Evolutionary conservation across 2,329 filamentous ascomycete species (phyloP).

Genomic region (Ophiostoma sp.): DNA sequence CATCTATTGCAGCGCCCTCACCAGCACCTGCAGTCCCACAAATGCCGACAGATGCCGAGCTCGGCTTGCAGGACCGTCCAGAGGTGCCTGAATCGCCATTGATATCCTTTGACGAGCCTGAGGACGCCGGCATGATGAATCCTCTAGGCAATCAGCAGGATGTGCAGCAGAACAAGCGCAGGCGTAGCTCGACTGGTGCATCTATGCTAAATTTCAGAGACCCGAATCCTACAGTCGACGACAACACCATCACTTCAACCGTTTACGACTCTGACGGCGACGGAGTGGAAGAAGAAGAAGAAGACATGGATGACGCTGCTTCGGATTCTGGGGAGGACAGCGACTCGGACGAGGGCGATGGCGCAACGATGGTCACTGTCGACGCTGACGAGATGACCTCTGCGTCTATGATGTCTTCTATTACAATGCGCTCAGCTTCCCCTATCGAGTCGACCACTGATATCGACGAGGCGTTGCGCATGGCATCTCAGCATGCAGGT

Average conservation of each 20-base stretch:
- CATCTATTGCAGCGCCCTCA: slow-evolving; percentile 45
- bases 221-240: slow-evolving; percentile 40
- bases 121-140: slow-evolving; percentile 39
- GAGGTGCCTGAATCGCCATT: slow-evolving; percentile 56
- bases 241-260: slow-evolving; percentile 68
- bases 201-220: slow-evolving; percentile 34
- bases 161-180: slow-evolving; percentile 55
- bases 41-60: slow-evolving; percentile 1
- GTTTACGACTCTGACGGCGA: slow-evolving; percentile 65
- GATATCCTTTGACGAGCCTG: slow-evolving; percentile 54
- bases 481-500: slow-evolving; percentile 69
- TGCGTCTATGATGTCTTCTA: slow-evolving; percentile 57
- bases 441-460: slow-evolving; percentile 63
- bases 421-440: slow-evolving; percentile 47
- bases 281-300: slow-evolving; percentile 49
- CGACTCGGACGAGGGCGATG: slow-evolving; percentile 58
- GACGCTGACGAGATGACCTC: slow-evolving; percentile 72
- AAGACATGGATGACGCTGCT: slow-evolving; percentile 34
- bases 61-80: slow-evolving; percentile 44
- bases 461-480: slow-evolving; percentile 69
- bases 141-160: slow-evolving; percentile 63
- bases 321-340: slow-evolving; percentile 41
- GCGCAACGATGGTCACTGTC: slow-evolving; percentile 75
- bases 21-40: slow-evolving; percentile 40
- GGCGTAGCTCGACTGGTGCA: slow-evolving; percentile 58